These are phyloP conservation scores for Sordariomycetes sp. DNA, from an alignment of 2,329 filamentous ascomycete genomes.

Conservation along the genomic window DNA sequence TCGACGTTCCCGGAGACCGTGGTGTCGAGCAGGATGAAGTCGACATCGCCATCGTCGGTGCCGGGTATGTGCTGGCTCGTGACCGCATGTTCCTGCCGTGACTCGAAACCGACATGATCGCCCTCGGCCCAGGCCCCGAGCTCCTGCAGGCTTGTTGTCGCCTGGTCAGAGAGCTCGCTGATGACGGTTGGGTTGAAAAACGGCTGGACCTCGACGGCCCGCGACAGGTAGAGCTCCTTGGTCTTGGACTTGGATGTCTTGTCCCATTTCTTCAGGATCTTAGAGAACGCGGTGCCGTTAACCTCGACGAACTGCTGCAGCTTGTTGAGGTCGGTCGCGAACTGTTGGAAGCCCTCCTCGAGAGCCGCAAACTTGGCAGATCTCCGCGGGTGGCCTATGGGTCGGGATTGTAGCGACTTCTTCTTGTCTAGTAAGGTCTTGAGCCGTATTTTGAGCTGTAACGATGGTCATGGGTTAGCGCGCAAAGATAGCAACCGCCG, in stretches of 20 bases:
- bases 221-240: slow-evolving; percentile 91
- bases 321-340: slow-evolving; percentile 93
- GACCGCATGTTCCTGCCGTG: slow-evolving; percentile 48
- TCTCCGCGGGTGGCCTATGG: slow-evolving; percentile 63
- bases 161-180: slow-evolving; percentile 91
- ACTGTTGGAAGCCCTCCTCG: slow-evolving; percentile 95
- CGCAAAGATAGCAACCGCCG: not conserved
- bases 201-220: slow-evolving; percentile 93
- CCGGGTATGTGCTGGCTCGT: slow-evolving; percentile 56
- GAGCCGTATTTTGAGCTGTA: slow-evolving; percentile 80
- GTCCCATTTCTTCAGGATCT: slow-evolving; percentile 99
- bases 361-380: slow-evolving; percentile 91
- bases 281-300: slow-evolving; percentile 95
- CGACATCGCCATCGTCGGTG: slow-evolving; percentile 81
- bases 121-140: slow-evolving; percentile 96
- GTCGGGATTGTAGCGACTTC: slow-evolving; percentile 73
- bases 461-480: not conserved
- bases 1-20: slow-evolving; percentile 73
- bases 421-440: slow-evolving; percentile 94
- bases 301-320: slow-evolving; percentile 97
- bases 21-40: slow-evolving; percentile 78
- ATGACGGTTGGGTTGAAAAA: slow-evolving; percentile 98
- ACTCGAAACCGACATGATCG: slow-evolving; percentile 77
- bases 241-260: slow-evolving; percentile 99
- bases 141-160: slow-evolving; percentile 90